phyloP scores from a whole-genome alignment of 2,329 filamentous ascomycete species.

The Diplodia sapinea region DNA sequence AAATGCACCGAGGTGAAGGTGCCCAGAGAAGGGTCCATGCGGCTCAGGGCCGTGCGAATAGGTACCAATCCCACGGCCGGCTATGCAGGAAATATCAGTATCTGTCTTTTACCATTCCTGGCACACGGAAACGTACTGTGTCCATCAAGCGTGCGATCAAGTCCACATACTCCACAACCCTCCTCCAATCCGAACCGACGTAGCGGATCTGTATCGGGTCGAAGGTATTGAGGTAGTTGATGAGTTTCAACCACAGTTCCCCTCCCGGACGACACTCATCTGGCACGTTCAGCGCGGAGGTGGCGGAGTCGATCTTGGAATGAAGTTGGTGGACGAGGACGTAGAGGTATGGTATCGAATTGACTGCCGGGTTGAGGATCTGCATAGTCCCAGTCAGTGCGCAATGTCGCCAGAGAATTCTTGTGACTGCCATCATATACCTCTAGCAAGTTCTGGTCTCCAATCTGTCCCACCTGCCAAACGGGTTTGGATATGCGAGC shows the following conservation, averaged over 20 bases:
- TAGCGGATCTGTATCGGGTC: slow-evolving; percentile 63
- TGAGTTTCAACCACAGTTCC: slow-evolving; percentile 57
- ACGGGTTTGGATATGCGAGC: slow-evolving; percentile 41
- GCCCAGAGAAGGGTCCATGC: slow-evolving; percentile 69
- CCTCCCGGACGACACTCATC: slow-evolving; percentile 53
- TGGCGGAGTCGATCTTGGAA: slow-evolving; percentile 38
- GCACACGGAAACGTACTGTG: slow-evolving; percentile 39
- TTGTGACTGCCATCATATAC: slow-evolving; percentile 35
- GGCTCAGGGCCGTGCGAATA: slow-evolving; percentile 62
- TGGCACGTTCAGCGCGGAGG: slow-evolving; percentile 42
- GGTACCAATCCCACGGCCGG: slow-evolving; percentile 46
- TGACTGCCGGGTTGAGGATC: slow-evolving; percentile 61
- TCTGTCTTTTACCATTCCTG: background rate
- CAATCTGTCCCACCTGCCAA: slow-evolving; percentile 46
- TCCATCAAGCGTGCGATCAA: slow-evolving; percentile 41
- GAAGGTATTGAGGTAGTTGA: slow-evolving; percentile 56
- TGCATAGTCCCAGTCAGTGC: slow-evolving; percentile 34
- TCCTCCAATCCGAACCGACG: slow-evolving; percentile 55
- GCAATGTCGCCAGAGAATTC: background rate
- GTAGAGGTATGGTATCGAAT: slow-evolving; percentile 65
- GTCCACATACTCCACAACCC: slow-evolving; percentile 51
- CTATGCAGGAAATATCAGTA: slow-evolving; percentile 36
- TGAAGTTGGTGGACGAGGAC: slow-evolving; percentile 59
- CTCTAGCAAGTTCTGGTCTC: slow-evolving; percentile 50
- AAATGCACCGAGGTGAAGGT: slow-evolving; percentile 71